phyloP scores from a whole-genome alignment of 768 basidiomycete species.

The Boletus huronensis region DNA sequence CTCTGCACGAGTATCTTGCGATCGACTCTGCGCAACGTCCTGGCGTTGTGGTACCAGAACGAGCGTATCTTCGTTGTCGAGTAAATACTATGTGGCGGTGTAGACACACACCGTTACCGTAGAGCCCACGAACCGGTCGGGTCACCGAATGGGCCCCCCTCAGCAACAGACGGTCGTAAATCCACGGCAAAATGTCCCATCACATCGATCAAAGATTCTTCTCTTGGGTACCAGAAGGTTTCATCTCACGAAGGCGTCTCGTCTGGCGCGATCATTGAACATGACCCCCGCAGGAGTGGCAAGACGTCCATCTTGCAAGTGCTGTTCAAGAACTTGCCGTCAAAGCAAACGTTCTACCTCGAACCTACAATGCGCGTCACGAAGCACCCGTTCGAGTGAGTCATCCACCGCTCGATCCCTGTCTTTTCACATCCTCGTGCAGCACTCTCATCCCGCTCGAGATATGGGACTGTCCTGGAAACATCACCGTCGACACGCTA shows the following conservation, averaged over 20 bases:
- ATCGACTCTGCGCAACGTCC: background rate
- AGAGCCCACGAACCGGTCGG: background rate
- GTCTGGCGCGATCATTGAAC: background rate
- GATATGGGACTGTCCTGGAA: constrained; percentile 94
- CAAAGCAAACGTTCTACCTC: constrained; percentile 86
- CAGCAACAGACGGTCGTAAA: too few species aligned
- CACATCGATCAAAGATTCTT: constrained; percentile 64
- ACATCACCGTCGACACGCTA: constrained; percentile 74
- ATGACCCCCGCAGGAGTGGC: constrained; percentile 61
- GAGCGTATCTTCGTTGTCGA: background rate
- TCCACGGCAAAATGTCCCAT: too few species aligned
- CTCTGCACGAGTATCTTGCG: background rate
- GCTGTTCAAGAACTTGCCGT: constrained; percentile 79
- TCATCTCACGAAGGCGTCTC: background rate
- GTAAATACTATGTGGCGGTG: constrained; percentile 6
- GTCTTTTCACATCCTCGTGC: constrained; percentile 1
- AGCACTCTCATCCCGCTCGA: constrained; percentile 92
- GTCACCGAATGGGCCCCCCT: constrained; percentile 5
- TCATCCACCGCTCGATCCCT: constrained; percentile 2
- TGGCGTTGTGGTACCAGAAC: background rate
- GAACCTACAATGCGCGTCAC: constrained; percentile 79
- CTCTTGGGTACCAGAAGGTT: constrained; percentile 74
- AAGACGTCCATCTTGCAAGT: constrained; percentile 91
- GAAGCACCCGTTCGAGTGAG: constrained; percentile 80
- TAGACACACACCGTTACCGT: background rate